phyloP scores from a whole-genome alignment of 768 basidiomycete species.

The Russula dissimulans region DNA sequence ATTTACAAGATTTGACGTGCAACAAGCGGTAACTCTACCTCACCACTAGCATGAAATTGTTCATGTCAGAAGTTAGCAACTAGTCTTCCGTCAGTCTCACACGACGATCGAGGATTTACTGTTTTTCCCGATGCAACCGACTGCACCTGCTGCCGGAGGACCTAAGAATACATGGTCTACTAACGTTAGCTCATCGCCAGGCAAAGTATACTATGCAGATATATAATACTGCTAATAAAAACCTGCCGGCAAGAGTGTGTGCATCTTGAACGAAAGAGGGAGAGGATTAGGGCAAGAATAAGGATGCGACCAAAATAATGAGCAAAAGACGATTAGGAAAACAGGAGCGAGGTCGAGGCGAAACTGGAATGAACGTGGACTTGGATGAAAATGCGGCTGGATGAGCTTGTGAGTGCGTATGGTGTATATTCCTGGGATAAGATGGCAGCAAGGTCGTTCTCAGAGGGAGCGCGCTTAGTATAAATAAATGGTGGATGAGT shows the following conservation, averaged over 20 bases:
- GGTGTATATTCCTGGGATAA: slow-evolving; percentile 14
- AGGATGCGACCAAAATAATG: slow-evolving; percentile 11
- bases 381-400: slow-evolving; percentile 10
- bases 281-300: slow-evolving; percentile 12
- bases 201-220: slow-evolving; percentile 15
- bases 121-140: slow-evolving; percentile 7
- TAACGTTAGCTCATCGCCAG: slow-evolving; percentile 18
- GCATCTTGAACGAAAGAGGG: slow-evolving; percentile 11
- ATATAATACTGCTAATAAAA: slow-evolving; percentile 17
- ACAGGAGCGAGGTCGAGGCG: background rate
- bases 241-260: slow-evolving; percentile 13
- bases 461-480: slow-evolving; percentile 4
- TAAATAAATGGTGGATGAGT: slow-evolving; percentile 19
- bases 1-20: background rate
- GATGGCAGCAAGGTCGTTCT: slow-evolving; percentile 17
- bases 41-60: background rate
- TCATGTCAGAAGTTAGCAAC: background rate
- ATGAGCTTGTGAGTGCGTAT: slow-evolving; percentile 9
- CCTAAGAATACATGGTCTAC: slow-evolving; percentile 28
- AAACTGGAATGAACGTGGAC: slow-evolving; percentile 13
- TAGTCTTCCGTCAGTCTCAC: background rate
- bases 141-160: slow-evolving; percentile 6
- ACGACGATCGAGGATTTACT: background rate
- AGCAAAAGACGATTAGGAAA: slow-evolving; percentile 1
- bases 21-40: background rate